Evolutionary conservation across 768 basidiomycete species (phyloP), one percentile per base, ranked within the genome.

Genomic region (Tulasnella calospora): DNA sequence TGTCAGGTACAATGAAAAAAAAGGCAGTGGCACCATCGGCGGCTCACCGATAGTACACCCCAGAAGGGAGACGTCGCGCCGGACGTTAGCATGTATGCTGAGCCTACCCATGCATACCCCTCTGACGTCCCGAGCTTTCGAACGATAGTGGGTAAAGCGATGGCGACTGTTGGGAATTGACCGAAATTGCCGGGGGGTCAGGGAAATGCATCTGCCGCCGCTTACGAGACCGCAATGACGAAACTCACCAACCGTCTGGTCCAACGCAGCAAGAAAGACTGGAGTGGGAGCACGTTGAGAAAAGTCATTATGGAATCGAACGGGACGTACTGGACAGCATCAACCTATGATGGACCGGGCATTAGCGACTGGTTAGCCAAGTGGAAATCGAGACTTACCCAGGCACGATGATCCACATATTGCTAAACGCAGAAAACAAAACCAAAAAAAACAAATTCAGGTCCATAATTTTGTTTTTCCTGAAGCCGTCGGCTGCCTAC

Each of bases 61-160:
- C 77, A 78, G n/a, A 78, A 69, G 4, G 77, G 77, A 36, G 47
- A 35, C n/a, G 36, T 27, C 27, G 46, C 77, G 3, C 80, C 80
- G 9, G 90, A 89, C 0, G 91, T 87, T n/a, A 95, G 88, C 35
- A 95, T 84, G 82, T 94, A 95, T 41, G 93, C 89, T 19, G 76
- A 81, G 78, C 91, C 91, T 46, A 93, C 90, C 92, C 92, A 93
- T 73, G 90, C 89, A 80, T 93, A 93, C 46, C 86, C 85, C 21
- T 83, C 86, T 4, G 89, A 90, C 33, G 89, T 91, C 67, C 90
- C 89, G 0, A 93, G 87, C 35, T 91, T 82, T 23, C 81, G 83
- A 15, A 92, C 90, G 73, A 94, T 93, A 0, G 91, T 92, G 1
- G 92, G 92, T 38, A 93, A 84, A 23, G 92, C 92, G 8, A 92